Conservation (phyloP, 2,329 filamentous ascomycete genomes). For the Lasiodiplodia sp. region DNA sequence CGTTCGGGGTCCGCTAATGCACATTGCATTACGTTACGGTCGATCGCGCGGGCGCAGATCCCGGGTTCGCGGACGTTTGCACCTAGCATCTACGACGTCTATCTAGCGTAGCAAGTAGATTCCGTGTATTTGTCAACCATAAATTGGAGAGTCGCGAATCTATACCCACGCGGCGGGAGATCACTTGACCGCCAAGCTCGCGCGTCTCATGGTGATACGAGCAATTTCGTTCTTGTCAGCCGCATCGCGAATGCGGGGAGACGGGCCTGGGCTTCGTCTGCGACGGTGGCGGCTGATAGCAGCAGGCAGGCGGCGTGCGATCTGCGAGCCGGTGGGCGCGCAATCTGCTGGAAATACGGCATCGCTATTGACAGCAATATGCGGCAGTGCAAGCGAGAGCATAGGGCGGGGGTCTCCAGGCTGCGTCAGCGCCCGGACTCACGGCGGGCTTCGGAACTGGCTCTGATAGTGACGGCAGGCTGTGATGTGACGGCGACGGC, state of each 20-base stretch:
- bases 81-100: not conserved
- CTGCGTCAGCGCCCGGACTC: slow-evolving; percentile 10
- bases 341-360: slow-evolving; percentile 23
- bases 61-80: not conserved
- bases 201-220: slow-evolving; percentile 23
- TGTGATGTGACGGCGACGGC: slow-evolving; percentile 24
- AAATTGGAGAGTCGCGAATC: not conserved
- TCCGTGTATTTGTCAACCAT: slow-evolving; percentile 1
- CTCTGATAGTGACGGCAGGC: slow-evolving; percentile 22
- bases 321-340: slow-evolving; percentile 9
- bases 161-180: not conserved
- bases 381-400: slow-evolving; percentile 9
- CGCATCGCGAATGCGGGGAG: slow-evolving; percentile 20
- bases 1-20: slow-evolving; percentile 11
- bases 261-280: not conserved
- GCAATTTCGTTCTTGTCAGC: slow-evolving; percentile 19
- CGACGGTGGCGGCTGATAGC: not conserved
- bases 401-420: not conserved
- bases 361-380: slow-evolving; percentile 2
- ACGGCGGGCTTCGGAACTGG: not conserved
- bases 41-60: slow-evolving; percentile 16
- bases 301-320: not conserved
- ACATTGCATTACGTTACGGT: slow-evolving; percentile 23
- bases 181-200: slow-evolving; percentile 1
- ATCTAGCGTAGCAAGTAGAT: not conserved